Evolutionary conservation across 2,329 filamentous ascomycete species (phyloP).

Genomic region (Colletotrichum agaves): DNA sequence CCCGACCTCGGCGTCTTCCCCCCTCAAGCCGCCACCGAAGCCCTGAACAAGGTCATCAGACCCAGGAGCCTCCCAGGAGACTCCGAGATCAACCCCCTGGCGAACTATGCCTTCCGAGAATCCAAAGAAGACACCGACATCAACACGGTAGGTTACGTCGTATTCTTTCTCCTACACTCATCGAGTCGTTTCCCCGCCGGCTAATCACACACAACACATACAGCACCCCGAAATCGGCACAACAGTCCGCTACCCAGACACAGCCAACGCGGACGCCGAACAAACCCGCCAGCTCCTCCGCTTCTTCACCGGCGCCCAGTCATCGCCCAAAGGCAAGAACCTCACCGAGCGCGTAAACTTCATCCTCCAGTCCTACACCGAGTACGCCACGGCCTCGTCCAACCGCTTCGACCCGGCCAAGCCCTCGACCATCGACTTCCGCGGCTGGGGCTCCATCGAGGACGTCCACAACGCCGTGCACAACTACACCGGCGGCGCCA

Average conservation of each 20-base stretch:
- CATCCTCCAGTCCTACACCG: conserved; percentile 34
- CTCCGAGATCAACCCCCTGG: conserved; percentile 32
- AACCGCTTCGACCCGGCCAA: conserved; percentile 22
- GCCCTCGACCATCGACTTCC: conserved; percentile 8
- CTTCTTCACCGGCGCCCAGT: conserved; percentile 19
- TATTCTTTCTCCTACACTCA: not conserved
- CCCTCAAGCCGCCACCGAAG: conserved; percentile 37
- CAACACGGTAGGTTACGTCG: not conserved
- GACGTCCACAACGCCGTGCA: conserved; percentile 54
- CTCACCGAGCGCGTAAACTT: conserved; percentile 35
- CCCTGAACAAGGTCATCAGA: conserved; percentile 12
- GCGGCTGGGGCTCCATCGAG: conserved; percentile 44
- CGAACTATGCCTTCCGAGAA: conserved; percentile 27
- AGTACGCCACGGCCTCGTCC: conserved; percentile 22
- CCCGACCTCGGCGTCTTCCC: conserved; percentile 38
- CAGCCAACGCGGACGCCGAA: conserved; percentile 4
- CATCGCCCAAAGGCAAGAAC: conserved; percentile 1
- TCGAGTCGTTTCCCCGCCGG: not conserved
- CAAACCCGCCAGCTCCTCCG: conserved; percentile 7
- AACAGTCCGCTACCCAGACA: conserved; percentile 41
- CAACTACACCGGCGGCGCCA: conserved; percentile 42
- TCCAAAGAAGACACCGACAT: not conserved
- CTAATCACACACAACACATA: not conserved
- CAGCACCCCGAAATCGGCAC: conserved; percentile 13
- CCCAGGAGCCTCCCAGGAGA: conserved; percentile 45